Conservation (phyloP, 805 yeast species). For the Vanderwaltozyma tropicalis region DNA sequence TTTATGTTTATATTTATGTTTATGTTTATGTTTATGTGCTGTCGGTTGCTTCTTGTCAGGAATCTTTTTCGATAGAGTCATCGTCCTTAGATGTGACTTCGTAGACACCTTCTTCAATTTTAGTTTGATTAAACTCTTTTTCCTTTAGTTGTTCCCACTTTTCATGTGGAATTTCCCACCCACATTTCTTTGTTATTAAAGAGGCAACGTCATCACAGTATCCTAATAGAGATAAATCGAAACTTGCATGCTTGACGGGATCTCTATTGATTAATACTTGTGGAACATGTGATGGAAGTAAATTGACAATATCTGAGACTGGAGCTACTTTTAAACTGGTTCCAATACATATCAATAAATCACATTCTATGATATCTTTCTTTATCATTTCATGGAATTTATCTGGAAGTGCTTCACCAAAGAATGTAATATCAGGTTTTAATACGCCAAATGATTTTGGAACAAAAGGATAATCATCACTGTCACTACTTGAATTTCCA, state of each 20-base stretch:
- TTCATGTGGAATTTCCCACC: constrained; percentile 54
- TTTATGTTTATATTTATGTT: too few species aligned
- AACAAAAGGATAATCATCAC: constrained; percentile 7
- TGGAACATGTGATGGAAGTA: constrained; percentile 63
- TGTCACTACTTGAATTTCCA: background rate
- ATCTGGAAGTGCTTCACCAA: constrained; percentile 74
- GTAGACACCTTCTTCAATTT: constrained; percentile 25
- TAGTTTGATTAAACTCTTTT: constrained; percentile 12
- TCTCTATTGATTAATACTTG: constrained; percentile 74
- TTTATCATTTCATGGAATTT: constrained; percentile 50
- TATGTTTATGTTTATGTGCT: too few species aligned
- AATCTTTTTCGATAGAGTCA: too few species aligned
- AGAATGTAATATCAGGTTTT: constrained; percentile 89
- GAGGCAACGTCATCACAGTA: constrained; percentile 76
- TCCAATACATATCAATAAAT: constrained; percentile 74
- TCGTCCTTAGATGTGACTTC: constrained; percentile 9
- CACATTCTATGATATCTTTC: constrained; percentile 59
- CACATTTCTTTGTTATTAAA: constrained; percentile 44
- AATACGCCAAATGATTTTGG: constrained; percentile 62
- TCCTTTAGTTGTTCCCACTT: constrained; percentile 31
- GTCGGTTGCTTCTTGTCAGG: too few species aligned
- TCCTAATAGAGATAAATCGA: constrained; percentile 70
- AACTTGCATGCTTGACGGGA: constrained; percentile 62
- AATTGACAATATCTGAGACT: constrained; percentile 76
- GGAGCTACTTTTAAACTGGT: constrained; percentile 90